phyloP scores from a whole-genome alignment of 805 yeast species.

The Priceomyces medius region DNA sequence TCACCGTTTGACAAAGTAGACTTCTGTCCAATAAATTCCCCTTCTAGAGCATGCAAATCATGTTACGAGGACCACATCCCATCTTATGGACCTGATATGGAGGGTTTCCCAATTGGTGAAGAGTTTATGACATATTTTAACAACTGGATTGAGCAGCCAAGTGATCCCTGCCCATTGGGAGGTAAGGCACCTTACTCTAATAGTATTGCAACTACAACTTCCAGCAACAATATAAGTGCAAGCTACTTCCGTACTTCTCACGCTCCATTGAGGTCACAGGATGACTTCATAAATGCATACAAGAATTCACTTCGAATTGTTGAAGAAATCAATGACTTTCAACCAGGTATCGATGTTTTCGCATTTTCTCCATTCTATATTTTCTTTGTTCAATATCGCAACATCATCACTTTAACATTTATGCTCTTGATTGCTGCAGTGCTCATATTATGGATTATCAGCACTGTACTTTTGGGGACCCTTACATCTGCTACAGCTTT shows the following conservation, averaged over 20 bases:
- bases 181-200: slow-evolving; percentile 89
- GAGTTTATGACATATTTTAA: slow-evolving; percentile 71
- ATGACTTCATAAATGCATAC: slow-evolving; percentile 80
- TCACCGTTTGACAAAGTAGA: slow-evolving; percentile 27
- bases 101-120: slow-evolving; percentile 72
- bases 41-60: slow-evolving; percentile 68
- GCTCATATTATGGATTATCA: slow-evolving; percentile 48
- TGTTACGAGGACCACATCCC: slow-evolving; percentile 64
- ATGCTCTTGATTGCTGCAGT: slow-evolving; percentile 54
- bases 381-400: slow-evolving; percentile 83
- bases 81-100: slow-evolving; percentile 70
- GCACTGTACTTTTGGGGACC: slow-evolving; percentile 67
- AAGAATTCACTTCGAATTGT: slow-evolving; percentile 68
- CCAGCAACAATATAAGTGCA: slow-evolving; percentile 43
- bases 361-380: slow-evolving; percentile 94
- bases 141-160: slow-evolving; percentile 80
- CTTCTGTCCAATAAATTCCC: slow-evolving; percentile 64
- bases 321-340: slow-evolving; percentile 48
- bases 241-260: slow-evolving; percentile 82
- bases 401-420: slow-evolving; percentile 61
- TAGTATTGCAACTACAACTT: slow-evolving; percentile 49
- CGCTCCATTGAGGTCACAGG: slow-evolving; percentile 73
- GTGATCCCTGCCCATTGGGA: slow-evolving; percentile 92
- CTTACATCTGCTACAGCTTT: slow-evolving; percentile 56
- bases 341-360: slow-evolving; percentile 54